Base-by-base conservation (phyloP, 352 stramenopile species). In the Labyrinthula sp. region DNA sequence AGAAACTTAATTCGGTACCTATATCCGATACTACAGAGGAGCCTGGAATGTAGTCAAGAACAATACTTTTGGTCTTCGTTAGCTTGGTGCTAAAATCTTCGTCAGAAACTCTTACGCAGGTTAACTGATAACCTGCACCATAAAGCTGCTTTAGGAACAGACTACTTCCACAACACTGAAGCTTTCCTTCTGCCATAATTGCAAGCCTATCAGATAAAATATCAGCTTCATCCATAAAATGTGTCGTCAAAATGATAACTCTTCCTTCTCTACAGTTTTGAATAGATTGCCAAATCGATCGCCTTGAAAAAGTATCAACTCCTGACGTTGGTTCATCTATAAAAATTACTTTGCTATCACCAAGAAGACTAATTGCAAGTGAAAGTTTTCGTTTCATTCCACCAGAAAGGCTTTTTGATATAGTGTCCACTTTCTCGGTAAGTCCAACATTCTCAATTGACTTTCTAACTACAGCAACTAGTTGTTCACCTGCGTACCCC, bases 341-440 rank as follows among this genome's bases (percentile, higher is more conserved):
- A 25, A 84, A 76, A 25, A 81, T 67, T 15, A 85, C 60, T 33
- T 83, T 80, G 41, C 67, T 75, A 49, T 87, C 77, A 14, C 87
- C 87, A 46, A 91, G 79, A 45, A 97, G 80, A 1, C 82, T 79
- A 24, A 95, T 79, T 7, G 79, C 85, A 21, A 95, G 67, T 45
- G 61, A 82, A 3, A 97, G 61, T 54, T 95, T 95, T 31, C 87
- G 71, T 61, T 96, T 95, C 73, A 82, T 69, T 12, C 82, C 82
- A 20, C 82, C 82, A 14, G 72, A 89, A 1, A 93, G 61, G 3
- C 68, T 62, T 33, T 57, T 67, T 0, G 68, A 59, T 1, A 40
- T 45, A 18, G 69, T 67, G 24, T 79, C 57, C 4, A 64, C 62
- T 56, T 94, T 93, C 62, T 89, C 77, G 0, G 61, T 69, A 10